Evolutionary conservation across 179 eudicot genomes (phyloP).

Genomic region (Amaranthus tricolor): DNA sequence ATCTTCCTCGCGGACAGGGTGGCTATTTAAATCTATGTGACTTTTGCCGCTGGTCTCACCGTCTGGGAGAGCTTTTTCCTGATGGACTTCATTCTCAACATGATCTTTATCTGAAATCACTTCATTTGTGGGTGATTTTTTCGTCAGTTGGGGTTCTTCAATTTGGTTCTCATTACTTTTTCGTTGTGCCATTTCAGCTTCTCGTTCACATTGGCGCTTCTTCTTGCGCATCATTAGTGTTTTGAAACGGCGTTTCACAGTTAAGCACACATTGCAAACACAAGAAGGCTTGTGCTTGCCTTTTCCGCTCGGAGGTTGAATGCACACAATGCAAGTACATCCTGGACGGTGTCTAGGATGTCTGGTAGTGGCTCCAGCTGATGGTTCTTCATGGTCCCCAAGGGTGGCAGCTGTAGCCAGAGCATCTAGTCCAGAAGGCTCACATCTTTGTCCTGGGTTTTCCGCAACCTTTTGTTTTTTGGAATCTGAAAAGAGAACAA

Average conservation of each 20-base stretch:
- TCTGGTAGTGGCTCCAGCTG: slow-evolving; percentile 66
- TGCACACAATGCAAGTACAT: slow-evolving; percentile 95
- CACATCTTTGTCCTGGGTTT: slow-evolving; percentile 43
- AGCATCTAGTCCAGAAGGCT: slow-evolving; percentile 85
- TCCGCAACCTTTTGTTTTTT: slow-evolving; percentile 54
- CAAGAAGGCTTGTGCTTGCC: slow-evolving; percentile 85
- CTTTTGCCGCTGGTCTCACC: slow-evolving; percentile 46
- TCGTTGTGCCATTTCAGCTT: slow-evolving; percentile 49
- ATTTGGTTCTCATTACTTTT: slow-evolving; percentile 28
- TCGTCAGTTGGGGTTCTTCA: slow-evolving; percentile 22
- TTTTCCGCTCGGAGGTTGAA: slow-evolving; percentile 97
- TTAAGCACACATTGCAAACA: slow-evolving; percentile 77
- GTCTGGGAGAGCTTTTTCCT: slow-evolving; percentile 23
- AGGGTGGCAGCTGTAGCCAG: slow-evolving; percentile 88
- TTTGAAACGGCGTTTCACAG: slow-evolving; percentile 85
- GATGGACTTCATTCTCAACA: slow-evolving; percentile 24
- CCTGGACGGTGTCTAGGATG: slow-evolving; percentile 98
- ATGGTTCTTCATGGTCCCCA: slow-evolving; percentile 63
- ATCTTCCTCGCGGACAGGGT: slow-evolving; percentile 69
- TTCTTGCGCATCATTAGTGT: slow-evolving; percentile 83
- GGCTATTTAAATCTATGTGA: slow-evolving; percentile 69
- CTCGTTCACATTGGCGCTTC: slow-evolving; percentile 58
- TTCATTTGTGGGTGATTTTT: slow-evolving; percentile 23
- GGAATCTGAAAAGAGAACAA: slow-evolving; percentile 35
- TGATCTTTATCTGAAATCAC: slow-evolving; percentile 26